Evolutionary conservation across 2,329 filamentous ascomycete species (phyloP).

Genomic region (Verticillium longisporum): DNA sequence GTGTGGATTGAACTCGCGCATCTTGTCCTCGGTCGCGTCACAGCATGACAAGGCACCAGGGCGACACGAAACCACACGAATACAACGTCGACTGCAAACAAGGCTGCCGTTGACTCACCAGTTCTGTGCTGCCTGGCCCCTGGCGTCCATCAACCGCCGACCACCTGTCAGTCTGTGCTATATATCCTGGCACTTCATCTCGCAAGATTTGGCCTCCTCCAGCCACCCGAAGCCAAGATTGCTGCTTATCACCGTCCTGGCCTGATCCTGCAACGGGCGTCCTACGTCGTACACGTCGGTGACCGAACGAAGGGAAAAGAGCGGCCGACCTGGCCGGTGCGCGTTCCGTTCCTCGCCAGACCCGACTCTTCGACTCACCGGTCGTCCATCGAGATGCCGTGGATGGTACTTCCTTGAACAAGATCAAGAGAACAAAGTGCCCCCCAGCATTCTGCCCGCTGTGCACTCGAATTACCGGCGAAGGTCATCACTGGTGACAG

Average conservation of each 20-base stretch:
- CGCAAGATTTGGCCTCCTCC: background rate
- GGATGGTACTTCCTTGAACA: background rate
- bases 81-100: background rate
- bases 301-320: background rate
- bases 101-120: background rate
- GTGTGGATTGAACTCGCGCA: background rate
- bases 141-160: background rate
- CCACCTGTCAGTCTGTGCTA: background rate
- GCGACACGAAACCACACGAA: background rate
- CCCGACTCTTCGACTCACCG: background rate
- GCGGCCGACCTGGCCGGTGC: background rate
- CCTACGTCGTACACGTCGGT: background rate
- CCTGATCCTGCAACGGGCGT: background rate
- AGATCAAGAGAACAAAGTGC: background rate
- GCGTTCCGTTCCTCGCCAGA: background rate
- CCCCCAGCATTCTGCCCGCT: background rate
- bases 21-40: background rate
- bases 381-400: background rate
- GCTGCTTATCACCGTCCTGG: background rate
- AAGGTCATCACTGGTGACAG: background rate
- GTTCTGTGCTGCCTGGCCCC: background rate
- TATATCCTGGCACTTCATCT: background rate
- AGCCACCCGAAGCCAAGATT: background rate
- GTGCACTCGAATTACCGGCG: too few relatives aligned
- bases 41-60: background rate